Percentiles rank a stretch among this genome's conserved stretches.
These are phyloP conservation scores for Pichia inconspicua DNA, from an alignment of 1,139 yeast genomes.

Conservation along the genomic window DNA sequence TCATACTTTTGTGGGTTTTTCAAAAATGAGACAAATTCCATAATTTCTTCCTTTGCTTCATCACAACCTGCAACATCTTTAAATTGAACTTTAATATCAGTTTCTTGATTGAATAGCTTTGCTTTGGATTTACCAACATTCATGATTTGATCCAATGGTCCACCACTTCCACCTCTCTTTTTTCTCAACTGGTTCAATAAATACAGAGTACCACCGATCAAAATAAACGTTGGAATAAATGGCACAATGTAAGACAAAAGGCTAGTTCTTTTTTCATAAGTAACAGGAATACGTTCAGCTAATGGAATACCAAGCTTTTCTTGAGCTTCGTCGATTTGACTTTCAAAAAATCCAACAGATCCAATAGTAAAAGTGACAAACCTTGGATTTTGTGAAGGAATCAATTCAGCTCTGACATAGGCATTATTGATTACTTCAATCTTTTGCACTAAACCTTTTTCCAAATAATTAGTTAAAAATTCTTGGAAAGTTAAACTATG, in stretches of 20 bases:
- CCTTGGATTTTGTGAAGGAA: constrained; percentile 37
- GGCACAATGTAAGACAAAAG: constrained; percentile 57
- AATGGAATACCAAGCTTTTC: constrained; percentile 56
- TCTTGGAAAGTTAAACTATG: constrained; percentile 46
- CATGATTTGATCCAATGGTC: constrained; percentile 57
- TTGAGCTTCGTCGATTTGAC: constrained; percentile 69
- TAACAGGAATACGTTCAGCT: constrained; percentile 72
- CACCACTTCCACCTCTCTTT: constrained; percentile 38
- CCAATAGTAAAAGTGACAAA: constrained; percentile 71
- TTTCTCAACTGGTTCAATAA: constrained; percentile 38
- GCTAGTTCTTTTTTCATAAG: constrained; percentile 64
- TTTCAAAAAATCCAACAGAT: constrained; percentile 85
- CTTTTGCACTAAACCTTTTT: constrained; percentile 73
- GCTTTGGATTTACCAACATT: constrained; percentile 80
- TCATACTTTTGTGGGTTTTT: constrained; percentile 70
- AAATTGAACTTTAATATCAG: constrained; percentile 63
- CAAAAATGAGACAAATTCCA: constrained; percentile 76
- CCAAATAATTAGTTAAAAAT: constrained; percentile 74
- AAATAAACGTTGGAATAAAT: constrained; percentile 73
- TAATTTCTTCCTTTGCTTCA: constrained; percentile 76
- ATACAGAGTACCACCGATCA: constrained; percentile 78
- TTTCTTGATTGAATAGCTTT: constrained; percentile 61
- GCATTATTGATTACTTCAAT: constrained; percentile 70
- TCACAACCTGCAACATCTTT: constrained; percentile 80
- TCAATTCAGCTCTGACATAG: constrained; percentile 70